Evolutionary conservation across 768 basidiomycete species (phyloP), one percentile per base, ranked within the genome.

Genomic region (Rubroboletus pulcherrimus): DNA sequence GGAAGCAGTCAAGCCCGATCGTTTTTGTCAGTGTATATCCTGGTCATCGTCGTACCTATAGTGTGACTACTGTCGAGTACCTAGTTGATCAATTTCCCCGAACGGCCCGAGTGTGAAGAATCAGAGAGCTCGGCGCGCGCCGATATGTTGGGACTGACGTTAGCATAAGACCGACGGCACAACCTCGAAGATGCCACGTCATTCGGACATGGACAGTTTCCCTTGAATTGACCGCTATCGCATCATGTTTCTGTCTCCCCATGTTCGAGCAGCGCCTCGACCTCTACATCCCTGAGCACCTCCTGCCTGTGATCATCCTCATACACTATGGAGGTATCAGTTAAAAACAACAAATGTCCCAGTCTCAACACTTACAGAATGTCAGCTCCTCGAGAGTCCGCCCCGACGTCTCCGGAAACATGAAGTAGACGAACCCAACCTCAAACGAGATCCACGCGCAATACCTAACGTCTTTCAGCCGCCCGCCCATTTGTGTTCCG

Each of bases 371-470:
- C 63, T 39, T 40, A 59, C 60, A 49, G 21, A 65, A 66, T 1
- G 61, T 42, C 19, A 65, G 24, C 26, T 66, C 64, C 19, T 65
- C 64, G 15, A 63, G 57, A 0, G 55, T 63, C 2, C 51, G 57
- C 3, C 64, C 58, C 1, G 64, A 60, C 6, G 64, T 63, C 34
- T 66, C 63, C 1, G 64, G 64, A 34, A 65, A 65, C 55, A 60
- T 10, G 35, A 54, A 1, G 54, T 65, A 63, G 35, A 65, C 41
- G 3, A 66, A 54, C 19, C 10, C 57, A 6, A 63, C 40, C 34
- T 65, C 21, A 12, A 59, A 65, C 0, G 57, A 51, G 3, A 33
- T 47, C 63, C 55, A 63, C 12, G 52, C 51, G 17, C 57, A 64
- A 17, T 59, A 66, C 5, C 63, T 66, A 12, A 21, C 5, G 2